Conservation (phyloP, 169 alveolate genomes). For the Babesia caballi region DNA sequence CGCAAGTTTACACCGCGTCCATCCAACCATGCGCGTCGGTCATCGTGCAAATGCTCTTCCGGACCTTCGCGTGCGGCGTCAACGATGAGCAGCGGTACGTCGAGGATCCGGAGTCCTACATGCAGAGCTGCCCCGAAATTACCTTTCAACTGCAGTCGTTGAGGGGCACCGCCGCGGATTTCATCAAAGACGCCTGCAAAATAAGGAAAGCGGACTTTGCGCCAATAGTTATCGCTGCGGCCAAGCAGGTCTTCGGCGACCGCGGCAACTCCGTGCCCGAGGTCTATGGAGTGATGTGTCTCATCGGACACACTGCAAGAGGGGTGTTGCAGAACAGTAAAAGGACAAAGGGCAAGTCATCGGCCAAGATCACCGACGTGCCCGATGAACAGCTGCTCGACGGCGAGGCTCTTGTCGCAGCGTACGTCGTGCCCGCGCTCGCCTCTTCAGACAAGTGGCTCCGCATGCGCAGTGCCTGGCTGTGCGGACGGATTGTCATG, state of each 20-base stretch:
- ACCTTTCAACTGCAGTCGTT: constrained; percentile 43
- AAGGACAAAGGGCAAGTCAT: background rate
- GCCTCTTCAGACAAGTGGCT: constrained; percentile 47
- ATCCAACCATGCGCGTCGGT: constrained; percentile 25
- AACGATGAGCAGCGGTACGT: constrained; percentile 39
- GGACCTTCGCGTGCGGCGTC: constrained; percentile 37
- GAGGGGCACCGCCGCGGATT: constrained; percentile 54
- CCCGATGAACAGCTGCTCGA: constrained; percentile 27
- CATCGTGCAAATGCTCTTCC: constrained; percentile 45
- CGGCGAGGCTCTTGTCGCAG: constrained; percentile 42
- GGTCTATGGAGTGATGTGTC: constrained; percentile 31
- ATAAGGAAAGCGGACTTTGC: constrained; percentile 23
- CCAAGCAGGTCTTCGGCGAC: constrained; percentile 8
- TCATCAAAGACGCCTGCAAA: constrained; percentile 46
- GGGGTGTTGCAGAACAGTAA: constrained; percentile 22
- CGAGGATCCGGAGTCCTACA: constrained; percentile 53
- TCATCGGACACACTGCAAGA: constrained; percentile 16
- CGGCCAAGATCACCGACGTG: background rate
- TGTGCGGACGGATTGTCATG: constrained; percentile 47
- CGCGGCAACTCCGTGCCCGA: background rate
- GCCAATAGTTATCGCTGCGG: constrained; percentile 20
- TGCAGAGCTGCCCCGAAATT: constrained; percentile 47
- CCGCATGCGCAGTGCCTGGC: constrained; percentile 58
- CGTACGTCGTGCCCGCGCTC: constrained; percentile 26
- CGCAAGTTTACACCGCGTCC: constrained; percentile 10